Evolutionary conservation across 768 basidiomycete species (phyloP), one percentile per base, ranked within the genome.

Genomic region (Hygrophorus pudorinus): DNA sequence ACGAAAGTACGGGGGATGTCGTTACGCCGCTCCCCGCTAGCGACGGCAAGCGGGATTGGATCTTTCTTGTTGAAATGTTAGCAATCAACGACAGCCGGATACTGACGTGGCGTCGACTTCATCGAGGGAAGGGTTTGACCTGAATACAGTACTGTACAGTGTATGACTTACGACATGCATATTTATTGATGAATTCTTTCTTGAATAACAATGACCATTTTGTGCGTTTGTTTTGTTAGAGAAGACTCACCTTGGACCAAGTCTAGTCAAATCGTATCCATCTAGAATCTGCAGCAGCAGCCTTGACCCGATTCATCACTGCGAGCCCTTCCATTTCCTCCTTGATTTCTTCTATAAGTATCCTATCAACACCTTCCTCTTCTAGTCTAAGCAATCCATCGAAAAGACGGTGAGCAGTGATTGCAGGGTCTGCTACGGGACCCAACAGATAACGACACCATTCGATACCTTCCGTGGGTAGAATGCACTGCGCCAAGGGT

Each of bases 291-390:
- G 81, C 78, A 5, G 92, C 91, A 1, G 94, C 93, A 59, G 97
- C 97, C 49, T 75, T 75, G 18, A 92, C 78, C 13, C 94, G 74
- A 60, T 98, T 96, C 90, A 96, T 97, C 21, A 97, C 76, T 5
- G 94, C 94, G 21, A 96, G 63, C 0, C 94, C 94, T 55, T 96
- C 83, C 29, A 78, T 73, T 21, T 73, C 75, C 60, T 96, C 89
- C 31, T 69, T 63, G 7, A 93, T 71, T 48, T 84, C 90, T 61
- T 97, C 92, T 45, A 94, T 75, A 10, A 94, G 59, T 51, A 98
- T 94, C 41, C 80, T 55, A 55, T 89, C 81, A 2, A 89, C 90
- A 3, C 81, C 83, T 40, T 73, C 68, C 18, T 58, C 65, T 48
- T 98, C 94, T 29, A 97, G 66, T 2, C 81, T 75, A 34, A 96